Percentiles rank a stretch among this genome's conserved stretches.
These are phyloP conservation scores for Aegilops umbellulata DNA, from an alignment of 176 grass and related monocot genomes.

Conservation along the genomic window DNA sequence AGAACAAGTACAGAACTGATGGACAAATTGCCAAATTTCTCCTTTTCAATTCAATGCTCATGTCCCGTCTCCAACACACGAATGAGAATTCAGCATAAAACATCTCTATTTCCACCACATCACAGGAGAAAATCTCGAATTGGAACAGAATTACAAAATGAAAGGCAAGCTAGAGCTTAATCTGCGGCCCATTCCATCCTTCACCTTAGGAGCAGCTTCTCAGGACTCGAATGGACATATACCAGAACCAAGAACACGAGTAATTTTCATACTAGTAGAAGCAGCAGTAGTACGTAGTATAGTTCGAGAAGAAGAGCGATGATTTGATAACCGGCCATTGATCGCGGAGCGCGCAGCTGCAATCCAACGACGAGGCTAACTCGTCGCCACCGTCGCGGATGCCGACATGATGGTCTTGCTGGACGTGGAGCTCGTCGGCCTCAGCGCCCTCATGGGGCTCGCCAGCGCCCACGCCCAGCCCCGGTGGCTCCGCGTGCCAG, in stretches of 20 bases:
- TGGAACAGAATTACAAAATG: slow-evolving; percentile 14
- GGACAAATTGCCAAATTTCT: slow-evolving; percentile 5
- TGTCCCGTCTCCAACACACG: not conserved
- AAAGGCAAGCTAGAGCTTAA: not conserved
- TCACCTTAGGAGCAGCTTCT: not conserved
- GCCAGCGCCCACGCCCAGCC: slow-evolving; percentile 89
- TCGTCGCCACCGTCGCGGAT: slow-evolving; percentile 3
- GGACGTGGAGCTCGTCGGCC: slow-evolving; percentile 56
- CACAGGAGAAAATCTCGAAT: not conserved
- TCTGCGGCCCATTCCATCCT: not conserved
- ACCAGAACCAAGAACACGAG: not conserved
- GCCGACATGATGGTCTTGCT: slow-evolving; percentile 59
- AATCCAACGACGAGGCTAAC: not conserved
- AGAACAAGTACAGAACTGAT: not conserved
- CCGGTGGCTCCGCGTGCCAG: slow-evolving; percentile 38
- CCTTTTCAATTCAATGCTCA: not conserved
- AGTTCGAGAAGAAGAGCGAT: not conserved
- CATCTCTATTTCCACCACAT: not conserved
- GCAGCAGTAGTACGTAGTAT: not conserved
- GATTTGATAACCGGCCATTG: slow-evolving; percentile 14
- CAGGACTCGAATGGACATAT: not conserved
- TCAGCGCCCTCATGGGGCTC: slow-evolving; percentile 85
- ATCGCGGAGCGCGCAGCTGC: not conserved
- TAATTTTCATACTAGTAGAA: not conserved
- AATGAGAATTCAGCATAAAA: not conserved